Evolutionary conservation across 2,329 filamentous ascomycete species (phyloP).

Genomic region (Ploettnerulaceae sp.): DNA sequence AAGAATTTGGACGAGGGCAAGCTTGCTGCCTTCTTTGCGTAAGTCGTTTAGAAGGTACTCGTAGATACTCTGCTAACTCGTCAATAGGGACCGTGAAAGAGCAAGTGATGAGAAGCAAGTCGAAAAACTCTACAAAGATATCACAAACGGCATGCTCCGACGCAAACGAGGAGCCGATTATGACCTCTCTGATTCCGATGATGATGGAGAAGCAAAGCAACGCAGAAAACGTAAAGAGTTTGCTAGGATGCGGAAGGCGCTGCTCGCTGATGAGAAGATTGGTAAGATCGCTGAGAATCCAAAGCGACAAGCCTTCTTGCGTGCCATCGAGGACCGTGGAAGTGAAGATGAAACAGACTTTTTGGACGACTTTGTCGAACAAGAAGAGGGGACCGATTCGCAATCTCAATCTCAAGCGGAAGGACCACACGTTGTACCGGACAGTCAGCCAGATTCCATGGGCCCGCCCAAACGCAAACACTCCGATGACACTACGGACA

Average conservation of each 20-base stretch:
- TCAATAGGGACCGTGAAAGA: conserved; percentile 67
- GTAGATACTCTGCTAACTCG: conserved; percentile 7
- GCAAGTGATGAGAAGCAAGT: conserved; percentile 80
- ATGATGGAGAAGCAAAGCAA: conserved; percentile 71
- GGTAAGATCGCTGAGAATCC: conserved; percentile 86
- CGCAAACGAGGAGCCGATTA: conserved; percentile 77
- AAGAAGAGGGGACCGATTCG: conserved; percentile 37
- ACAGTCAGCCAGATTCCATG: conserved; percentile 45
- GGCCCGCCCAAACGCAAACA: conserved; percentile 39
- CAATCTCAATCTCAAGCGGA: conserved; percentile 37
- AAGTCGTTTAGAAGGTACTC: conserved; percentile 42
- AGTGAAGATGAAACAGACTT: conserved; percentile 75
- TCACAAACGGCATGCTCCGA: conserved; percentile 82
- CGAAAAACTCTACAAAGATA: conserved; percentile 86
- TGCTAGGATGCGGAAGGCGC: conserved; percentile 82
- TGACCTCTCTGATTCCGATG: conserved; percentile 86
- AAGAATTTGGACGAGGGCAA: conserved; percentile 75
- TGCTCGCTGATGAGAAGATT: conserved; percentile 84
- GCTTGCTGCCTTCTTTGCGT: conserved; percentile 84
- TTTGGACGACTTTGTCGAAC: conserved; percentile 49
- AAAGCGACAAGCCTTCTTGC: conserved; percentile 84
- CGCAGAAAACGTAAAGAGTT: conserved; percentile 84
- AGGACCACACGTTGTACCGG: conserved; percentile 37
- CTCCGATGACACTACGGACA: conserved; percentile 37
- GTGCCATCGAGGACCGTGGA: conserved; percentile 79